Base-by-base conservation (phyloP, 345 rosid species). In the Pugionium dolabratum region DNA sequence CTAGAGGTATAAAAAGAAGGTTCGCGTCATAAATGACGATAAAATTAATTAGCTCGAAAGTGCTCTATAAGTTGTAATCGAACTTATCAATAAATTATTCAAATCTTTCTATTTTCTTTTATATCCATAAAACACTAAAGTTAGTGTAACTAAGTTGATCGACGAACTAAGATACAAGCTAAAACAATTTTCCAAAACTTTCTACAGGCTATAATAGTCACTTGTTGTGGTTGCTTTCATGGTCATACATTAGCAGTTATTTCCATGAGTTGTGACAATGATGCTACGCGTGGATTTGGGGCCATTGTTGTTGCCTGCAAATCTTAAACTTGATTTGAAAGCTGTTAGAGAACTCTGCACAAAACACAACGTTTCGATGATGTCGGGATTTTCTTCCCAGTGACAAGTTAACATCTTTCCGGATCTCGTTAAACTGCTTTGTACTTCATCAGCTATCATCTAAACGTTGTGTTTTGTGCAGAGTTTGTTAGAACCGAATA, bases 221-320 rank as follows among this genome's bases (percentile, higher is more conserved):
- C 99, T 53, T 90, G 96, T 67, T 88, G 99, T 72, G 96, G 99
- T 27, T 94, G 99, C 81, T 94, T 94, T 72, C 99, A 90, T 66
- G 99, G 99, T 40, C 99, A 95, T 74, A 94, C 99, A 18, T 65
- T 94, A 69, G 99, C 85, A 55, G 89, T 76, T 70, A 84, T 94
- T 62, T 94, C 99, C 64, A 90, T 94, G 99, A 94, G 99, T 73
- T 94, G 99, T 80, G 99, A 94, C 87, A 88, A 85, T 67, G 96
- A 94, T 58, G 96, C 99, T 61, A 90, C 95, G 33, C 85, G 84
- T 44, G 99, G 96, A 41, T 94, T 94, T 51, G 97, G 96, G 27
- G 97, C 99, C 18, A 18, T 18, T 18, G 56, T 75, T 88, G 77
- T 75, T 94, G 78, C 87, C 95, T 0, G 99, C 97, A 59, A 89